phyloP scores from a whole-genome alignment of 2,329 filamentous ascomycete species.

The Xylariomycetidae sp. region DNA sequence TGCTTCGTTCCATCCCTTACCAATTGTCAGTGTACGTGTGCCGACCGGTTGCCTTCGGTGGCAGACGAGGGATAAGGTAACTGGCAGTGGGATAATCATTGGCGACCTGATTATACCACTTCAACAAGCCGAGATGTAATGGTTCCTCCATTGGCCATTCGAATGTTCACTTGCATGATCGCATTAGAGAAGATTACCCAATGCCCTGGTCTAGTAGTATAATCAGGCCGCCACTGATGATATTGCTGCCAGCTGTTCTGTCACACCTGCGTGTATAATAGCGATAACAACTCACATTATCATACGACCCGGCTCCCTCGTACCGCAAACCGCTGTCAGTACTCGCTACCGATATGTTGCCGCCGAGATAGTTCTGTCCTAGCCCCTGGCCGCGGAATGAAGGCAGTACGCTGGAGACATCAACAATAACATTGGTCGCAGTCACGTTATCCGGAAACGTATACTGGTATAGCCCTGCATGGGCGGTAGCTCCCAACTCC shows the following conservation, averaged over 20 bases:
- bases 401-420: constrained; percentile 60
- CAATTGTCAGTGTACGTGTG: constrained; percentile 4
- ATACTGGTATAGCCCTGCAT: constrained; percentile 56
- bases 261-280: not conserved
- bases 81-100: too few species aligned
- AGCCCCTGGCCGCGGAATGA: constrained; percentile 55
- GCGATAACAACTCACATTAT: constrained; percentile 40
- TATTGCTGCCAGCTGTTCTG: too few species aligned
- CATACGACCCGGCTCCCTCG: constrained; percentile 54
- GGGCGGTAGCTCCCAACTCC: constrained; percentile 50
- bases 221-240: too few species aligned
- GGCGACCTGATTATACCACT: too few species aligned
- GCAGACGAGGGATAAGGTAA: too few species aligned
- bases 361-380: constrained; percentile 57
- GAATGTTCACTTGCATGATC: too few species aligned
- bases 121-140: too few species aligned
- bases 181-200: too few species aligned
- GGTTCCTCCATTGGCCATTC: too few species aligned
- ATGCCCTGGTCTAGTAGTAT: too few species aligned
- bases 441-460: constrained; percentile 41
- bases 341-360: constrained; percentile 45
- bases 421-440: constrained; percentile 50
- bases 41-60: too few species aligned
- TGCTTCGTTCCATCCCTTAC: constrained; percentile 55
- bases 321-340: constrained; percentile 43